These are phyloP conservation scores for Ustanciosporium gigantosporum DNA, from an alignment of 1,284 basidiomycete species.

Conservation along the genomic window DNA sequence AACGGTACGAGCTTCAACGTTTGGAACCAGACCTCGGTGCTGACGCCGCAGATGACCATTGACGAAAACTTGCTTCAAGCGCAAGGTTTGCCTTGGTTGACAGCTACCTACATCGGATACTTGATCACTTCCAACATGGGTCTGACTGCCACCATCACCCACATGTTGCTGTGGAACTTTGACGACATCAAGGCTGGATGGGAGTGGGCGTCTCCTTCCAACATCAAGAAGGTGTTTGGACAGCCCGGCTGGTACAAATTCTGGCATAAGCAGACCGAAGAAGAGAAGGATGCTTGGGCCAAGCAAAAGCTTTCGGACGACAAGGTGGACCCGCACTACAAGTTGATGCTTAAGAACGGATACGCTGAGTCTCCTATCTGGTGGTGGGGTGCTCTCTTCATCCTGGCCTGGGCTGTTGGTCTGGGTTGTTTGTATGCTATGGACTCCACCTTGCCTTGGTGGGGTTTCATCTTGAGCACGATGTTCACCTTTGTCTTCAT, in stretches of 20 bases:
- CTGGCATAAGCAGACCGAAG: conserved; percentile 7
- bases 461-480: conserved; percentile 14
- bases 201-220: conserved; percentile 16
- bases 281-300: conserved; percentile 15
- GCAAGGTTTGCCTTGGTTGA: conserved; percentile 19
- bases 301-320: conserved; percentile 5
- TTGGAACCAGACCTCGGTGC: conserved; percentile 32
- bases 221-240: conserved; percentile 6
- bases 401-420: conserved; percentile 14
- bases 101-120: conserved; percentile 19
- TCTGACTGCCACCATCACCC: conserved; percentile 26
- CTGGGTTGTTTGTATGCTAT: conserved; percentile 15
- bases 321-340: conserved; percentile 18
- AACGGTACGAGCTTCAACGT: conserved; percentile 24
- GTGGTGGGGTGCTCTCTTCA: conserved; percentile 19
- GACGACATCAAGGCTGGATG: conserved; percentile 24
- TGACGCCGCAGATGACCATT: conserved; percentile 20
- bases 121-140: conserved; percentile 23
- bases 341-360: conserved; percentile 22
- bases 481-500: conserved; percentile 19
- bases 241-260: conserved; percentile 21
- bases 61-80: conserved; percentile 11
- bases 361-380: conserved; percentile 20
- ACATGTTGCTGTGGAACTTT: conserved; percentile 34
- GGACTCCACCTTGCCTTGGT: conserved; percentile 29